A percentile compares a stretch with the other conserved stretches of the same genome.
phyloP scores from a whole-genome alignment of 371 early-diverging fungal species.

The Mortierella sp. region DNA sequence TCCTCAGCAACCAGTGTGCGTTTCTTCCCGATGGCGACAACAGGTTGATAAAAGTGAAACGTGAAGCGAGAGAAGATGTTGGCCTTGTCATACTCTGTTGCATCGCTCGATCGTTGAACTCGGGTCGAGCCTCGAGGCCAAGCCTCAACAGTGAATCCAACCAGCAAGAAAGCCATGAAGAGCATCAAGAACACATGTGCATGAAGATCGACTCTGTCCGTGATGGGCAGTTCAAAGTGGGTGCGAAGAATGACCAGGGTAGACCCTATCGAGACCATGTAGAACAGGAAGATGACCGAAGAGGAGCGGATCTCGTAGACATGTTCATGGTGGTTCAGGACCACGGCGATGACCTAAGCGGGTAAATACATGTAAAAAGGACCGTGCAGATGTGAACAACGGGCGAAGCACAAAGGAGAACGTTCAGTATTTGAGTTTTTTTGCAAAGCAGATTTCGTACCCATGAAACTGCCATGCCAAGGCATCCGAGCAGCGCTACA shows the following conservation, averaged over 20 bases:
- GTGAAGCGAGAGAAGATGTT: conserved; percentile 37
- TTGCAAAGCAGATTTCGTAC: no score
- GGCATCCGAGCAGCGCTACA: conserved; percentile 14
- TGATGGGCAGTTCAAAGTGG: not conserved
- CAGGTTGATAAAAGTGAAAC: conserved; percentile 33
- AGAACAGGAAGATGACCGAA: conserved; percentile 19
- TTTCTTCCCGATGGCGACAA: conserved; percentile 16
- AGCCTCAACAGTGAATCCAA: conserved; percentile 36
- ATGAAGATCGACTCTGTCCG: not conserved
- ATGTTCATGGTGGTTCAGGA: conserved; percentile 31
- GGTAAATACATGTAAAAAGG: no score
- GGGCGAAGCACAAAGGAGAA: no score
- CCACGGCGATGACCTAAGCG: conserved; percentile 18
- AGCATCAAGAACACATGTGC: not conserved
- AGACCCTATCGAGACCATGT: conserved; percentile 8
- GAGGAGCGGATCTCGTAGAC: conserved; percentile 38
- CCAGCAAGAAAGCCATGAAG: not conserved
- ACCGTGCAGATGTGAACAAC: no score
- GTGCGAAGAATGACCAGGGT: conserved; percentile 10
- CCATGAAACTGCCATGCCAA: conserved; percentile 27
- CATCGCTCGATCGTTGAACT: conserved; percentile 17
- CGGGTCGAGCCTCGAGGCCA: conserved; percentile 35
- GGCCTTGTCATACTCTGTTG: conserved; percentile 40
- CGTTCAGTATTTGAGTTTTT: no score
- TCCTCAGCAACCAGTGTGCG: conserved; percentile 18